Base-by-base conservation (phyloP, 2,329 filamentous ascomycete species). In the Pyricularia grisea region DNA sequence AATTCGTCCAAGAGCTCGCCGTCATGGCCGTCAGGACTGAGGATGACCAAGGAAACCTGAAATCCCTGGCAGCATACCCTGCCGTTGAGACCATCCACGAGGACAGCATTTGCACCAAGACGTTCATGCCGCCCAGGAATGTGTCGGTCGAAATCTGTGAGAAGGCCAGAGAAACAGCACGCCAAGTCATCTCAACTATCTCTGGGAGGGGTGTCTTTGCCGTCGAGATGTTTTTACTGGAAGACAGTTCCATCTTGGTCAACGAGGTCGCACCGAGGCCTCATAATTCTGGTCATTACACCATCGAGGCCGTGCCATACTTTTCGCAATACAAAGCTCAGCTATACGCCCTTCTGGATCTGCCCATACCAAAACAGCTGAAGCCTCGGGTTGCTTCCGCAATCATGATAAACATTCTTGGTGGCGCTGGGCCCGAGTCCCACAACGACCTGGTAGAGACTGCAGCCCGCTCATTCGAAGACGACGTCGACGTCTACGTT, bases 11-110 rank as follows among this genome's bases (percentile, higher is more conserved):
- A 81, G 94, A 98, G 81, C 82, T 98, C 68, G 92, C 95, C 5
- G 94, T 97, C 73, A 97, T 98, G 89, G 94, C 97, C 10, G 88
- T 98, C 69, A 92, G 97, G 75, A 97, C 92, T 0, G 91, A 94
- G 75, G 89, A 96, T 72, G 80, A 82, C 64, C 77, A 81, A 2
- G 85, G 85, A 0, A 79, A 79, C 17, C 77, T 84, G 10, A 84
- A 80, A 70, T 77, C 77, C 17, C 78, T 86, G 14, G 81, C 93
- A 36, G 88, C 94, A 4, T 98, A 95, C 76, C 94, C 95, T 0
- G 91, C 90, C 0, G 94, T 97, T 1, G 95, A 99, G 82, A 98
- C 94, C 0, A 87, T 98, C 33, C 95, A 99, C 74, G 92, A 97
- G 79, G 92, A 98, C 78, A 95, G 89, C 76, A 93, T 99, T 74